Evolutionary conservation across 371 early-diverging fungal genomes (phyloP).

Genomic region (Mucor mucedo): DNA sequence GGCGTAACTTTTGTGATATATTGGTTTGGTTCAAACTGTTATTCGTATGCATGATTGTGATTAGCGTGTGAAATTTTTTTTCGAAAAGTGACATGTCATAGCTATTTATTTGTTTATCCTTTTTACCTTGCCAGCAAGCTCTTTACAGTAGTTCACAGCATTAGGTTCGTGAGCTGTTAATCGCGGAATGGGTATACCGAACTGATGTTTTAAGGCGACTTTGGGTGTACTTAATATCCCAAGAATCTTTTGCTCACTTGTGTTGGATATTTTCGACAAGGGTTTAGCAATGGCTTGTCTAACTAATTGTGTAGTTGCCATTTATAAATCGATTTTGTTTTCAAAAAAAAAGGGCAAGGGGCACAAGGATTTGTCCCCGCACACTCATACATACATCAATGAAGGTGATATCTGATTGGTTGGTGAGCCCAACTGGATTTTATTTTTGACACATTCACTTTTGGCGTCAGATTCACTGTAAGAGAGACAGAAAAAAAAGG

Average conservation of each 20-base stretch:
- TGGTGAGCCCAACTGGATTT: too few species aligned
- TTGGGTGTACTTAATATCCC: conserved; percentile 28
- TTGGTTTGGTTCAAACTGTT: conserved; percentile 33
- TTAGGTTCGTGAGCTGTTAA: conserved; percentile 45
- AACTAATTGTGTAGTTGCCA: conserved; percentile 20
- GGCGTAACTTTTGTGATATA: conserved; percentile 57
- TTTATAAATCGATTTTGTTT: neutral
- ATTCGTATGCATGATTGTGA: too few species aligned
- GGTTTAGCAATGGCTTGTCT: conserved; percentile 54
- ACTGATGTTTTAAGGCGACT: conserved; percentile 29
- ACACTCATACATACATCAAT: too few species aligned
- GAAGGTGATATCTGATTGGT: too few species aligned
- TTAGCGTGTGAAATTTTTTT: neutral
- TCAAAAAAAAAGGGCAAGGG: neutral
- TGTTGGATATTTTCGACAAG: conserved; percentile 26
- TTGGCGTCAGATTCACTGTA: too few species aligned
- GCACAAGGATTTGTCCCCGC: neutral
- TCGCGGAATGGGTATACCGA: conserved; percentile 36
- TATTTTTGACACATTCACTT: too few species aligned
- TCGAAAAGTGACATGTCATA: neutral
- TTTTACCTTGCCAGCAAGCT: conserved; percentile 57
- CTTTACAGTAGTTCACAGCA: conserved; percentile 59
- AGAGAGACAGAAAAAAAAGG: too few species aligned
- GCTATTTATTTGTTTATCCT: too few species aligned
- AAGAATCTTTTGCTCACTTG: conserved; percentile 20